A percentile compares a stretch with the other conserved stretches of the same genome.
Conservation (phyloP, 2,329 filamentous ascomycete genomes). For the Chaetoscypha palmicola region DNA sequence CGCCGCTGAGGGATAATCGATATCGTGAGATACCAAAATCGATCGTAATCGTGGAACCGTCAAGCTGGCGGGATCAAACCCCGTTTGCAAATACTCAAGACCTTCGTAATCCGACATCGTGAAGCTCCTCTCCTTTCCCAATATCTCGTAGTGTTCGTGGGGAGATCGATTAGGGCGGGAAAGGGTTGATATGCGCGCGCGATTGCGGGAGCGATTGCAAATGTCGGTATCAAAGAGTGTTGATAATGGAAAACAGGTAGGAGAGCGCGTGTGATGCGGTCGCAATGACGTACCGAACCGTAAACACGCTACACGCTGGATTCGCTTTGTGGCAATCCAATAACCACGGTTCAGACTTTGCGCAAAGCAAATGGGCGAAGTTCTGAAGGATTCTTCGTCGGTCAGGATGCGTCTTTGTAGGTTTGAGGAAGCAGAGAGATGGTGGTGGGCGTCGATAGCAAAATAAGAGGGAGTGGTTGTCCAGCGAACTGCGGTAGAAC, state of each 20-base stretch:
- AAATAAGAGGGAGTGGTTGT: neutral
- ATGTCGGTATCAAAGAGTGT: neutral
- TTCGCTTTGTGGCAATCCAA: neutral
- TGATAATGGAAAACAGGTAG: neutral
- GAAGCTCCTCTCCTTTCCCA: too few relatives aligned
- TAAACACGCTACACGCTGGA: too few relatives aligned
- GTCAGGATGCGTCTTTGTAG: neutral
- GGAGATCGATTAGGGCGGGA: too few relatives aligned
- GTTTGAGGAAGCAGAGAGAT: too few relatives aligned
- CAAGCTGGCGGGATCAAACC: slow-evolving; percentile 75
- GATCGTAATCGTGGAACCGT: slow-evolving; percentile 85
- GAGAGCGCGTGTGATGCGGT: neutral
- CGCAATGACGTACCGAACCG: slow-evolving; percentile 9
- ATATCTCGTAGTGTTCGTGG: too few relatives aligned
- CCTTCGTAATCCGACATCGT: slow-evolving; percentile 42
- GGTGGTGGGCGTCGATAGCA: neutral
- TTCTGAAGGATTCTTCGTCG: slow-evolving; percentile 1
- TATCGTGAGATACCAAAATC: slow-evolving; percentile 82
- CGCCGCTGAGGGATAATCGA: slow-evolving; percentile 78
- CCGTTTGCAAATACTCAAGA: slow-evolving; percentile 75
- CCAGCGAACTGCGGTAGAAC: neutral
- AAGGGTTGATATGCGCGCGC: neutral
- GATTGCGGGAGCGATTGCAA: neutral
- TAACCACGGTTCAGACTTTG: slow-evolving; percentile 1
- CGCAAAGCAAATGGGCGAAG: slow-evolving; percentile 1